Conservation (phyloP, 768 basidiomycete genomes). For the Lepiota venenata region DNA sequence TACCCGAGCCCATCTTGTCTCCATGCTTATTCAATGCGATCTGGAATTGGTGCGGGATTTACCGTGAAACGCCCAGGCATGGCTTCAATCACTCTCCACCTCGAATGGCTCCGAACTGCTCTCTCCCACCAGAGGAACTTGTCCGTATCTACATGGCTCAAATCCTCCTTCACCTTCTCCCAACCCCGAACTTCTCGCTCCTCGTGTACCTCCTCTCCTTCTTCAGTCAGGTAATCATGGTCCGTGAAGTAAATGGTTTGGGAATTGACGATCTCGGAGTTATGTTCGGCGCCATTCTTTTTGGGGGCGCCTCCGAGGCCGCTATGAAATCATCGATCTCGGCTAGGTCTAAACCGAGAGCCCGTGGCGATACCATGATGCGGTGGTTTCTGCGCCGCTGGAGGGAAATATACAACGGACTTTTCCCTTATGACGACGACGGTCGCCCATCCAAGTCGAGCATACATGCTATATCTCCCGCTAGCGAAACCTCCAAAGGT, state of each 20-base stretch:
- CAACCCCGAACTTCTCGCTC: constrained; percentile 37
- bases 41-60: constrained; percentile 31
- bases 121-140: constrained; percentile 17
- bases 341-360: neutral
- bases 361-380: constrained; percentile 6
- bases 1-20: constrained; percentile 37
- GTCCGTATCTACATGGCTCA: constrained; percentile 8
- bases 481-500: neutral
- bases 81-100: constrained; percentile 2
- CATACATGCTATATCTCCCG: neutral
- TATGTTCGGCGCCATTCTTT: constrained; percentile 32
- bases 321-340: neutral
- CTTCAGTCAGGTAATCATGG: constrained; percentile 36
- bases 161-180: constrained; percentile 32
- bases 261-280: constrained; percentile 26
- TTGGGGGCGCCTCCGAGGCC: constrained; percentile 22
- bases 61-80: constrained; percentile 11
- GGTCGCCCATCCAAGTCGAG: neutral
- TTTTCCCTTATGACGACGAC: constrained; percentile 8
- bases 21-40: constrained; percentile 31
- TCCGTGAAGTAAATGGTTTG: constrained; percentile 30
- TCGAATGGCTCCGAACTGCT: constrained; percentile 12
- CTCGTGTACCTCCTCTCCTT: constrained; percentile 44
- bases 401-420: constrained; percentile 1
- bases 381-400: constrained; percentile 9